These are phyloP conservation scores for Myxozyma vanderwaltii DNA, from an alignment of 805 yeast species.

Conservation along the genomic window DNA sequence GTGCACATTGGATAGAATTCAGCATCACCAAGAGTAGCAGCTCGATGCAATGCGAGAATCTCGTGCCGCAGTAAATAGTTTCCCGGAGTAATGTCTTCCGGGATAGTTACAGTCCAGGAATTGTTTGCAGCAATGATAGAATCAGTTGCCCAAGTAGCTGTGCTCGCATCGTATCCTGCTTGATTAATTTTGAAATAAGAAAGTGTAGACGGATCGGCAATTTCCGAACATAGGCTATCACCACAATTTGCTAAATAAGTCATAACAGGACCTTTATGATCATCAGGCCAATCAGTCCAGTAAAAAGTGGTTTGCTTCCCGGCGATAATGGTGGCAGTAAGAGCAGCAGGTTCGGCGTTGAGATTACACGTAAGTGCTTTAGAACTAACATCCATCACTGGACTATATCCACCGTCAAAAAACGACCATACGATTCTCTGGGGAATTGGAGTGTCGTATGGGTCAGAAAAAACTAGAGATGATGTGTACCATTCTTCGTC, in stretches of 20 bases:
- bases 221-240: background rate
- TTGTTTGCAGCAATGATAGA: background rate
- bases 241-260: background rate
- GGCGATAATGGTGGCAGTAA: background rate
- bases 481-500: background rate
- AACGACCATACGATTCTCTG: background rate
- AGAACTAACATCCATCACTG: background rate
- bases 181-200: background rate
- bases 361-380: background rate
- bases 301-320: background rate
- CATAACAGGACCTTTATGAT: slow-evolving; percentile 2
- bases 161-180: background rate
- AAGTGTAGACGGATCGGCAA: background rate
- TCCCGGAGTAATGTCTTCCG: background rate
- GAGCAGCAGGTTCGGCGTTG: background rate
- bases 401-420: background rate
- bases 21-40: background rate
- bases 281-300: background rate
- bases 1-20: slow-evolving; percentile 2
- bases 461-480: background rate
- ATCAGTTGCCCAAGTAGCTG: background rate
- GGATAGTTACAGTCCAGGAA: background rate
- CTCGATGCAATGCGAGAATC: background rate
- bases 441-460: background rate
- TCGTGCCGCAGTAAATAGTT: background rate